phyloP scores from a whole-genome alignment of 208 protist genomes.

The Leishmania braziliensis region DNA sequence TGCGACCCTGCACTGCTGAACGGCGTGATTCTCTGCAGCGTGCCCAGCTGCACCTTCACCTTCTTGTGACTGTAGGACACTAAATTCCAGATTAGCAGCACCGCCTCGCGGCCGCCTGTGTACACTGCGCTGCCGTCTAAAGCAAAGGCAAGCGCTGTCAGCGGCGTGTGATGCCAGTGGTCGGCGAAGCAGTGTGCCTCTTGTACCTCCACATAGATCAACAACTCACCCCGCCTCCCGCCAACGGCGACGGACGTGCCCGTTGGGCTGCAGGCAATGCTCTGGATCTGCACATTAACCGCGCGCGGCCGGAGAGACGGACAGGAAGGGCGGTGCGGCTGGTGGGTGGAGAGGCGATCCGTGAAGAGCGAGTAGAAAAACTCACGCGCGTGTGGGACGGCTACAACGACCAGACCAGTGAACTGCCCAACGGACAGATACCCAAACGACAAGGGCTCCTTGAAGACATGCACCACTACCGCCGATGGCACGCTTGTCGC shows the following conservation, averaged over 20 bases:
- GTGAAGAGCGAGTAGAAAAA: constrained; percentile 49
- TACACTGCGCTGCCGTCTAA: constrained; percentile 77
- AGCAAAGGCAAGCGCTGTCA: constrained; percentile 71
- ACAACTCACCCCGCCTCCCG: constrained; percentile 73
- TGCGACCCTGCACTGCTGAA: constrained; percentile 37
- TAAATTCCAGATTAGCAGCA: constrained; percentile 76
- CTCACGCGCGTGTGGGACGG: constrained; percentile 48
- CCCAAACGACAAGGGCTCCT: constrained; percentile 19
- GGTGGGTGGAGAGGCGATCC: constrained; percentile 19
- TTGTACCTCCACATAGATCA: constrained; percentile 60
- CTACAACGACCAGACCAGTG: constrained; percentile 72
- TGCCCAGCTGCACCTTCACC: constrained; percentile 26
- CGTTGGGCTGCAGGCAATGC: constrained; percentile 60
- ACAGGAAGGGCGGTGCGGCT: constrained; percentile 11
- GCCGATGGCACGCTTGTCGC: constrained; percentile 17
- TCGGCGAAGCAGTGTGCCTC: constrained; percentile 80
- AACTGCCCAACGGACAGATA: constrained; percentile 47
- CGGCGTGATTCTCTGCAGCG: constrained; percentile 43
- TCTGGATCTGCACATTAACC: constrained; percentile 56
- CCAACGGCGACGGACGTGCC: constrained; percentile 60
- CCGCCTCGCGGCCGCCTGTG: constrained; percentile 67
- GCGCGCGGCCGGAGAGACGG: constrained; percentile 16
- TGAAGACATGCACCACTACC: constrained; percentile 46
- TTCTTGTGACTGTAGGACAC: constrained; percentile 52
- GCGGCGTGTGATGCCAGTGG: constrained; percentile 90